phyloP scores from a whole-genome alignment of 1,284 basidiomycete species.

The Caloboletus firmus region DNA sequence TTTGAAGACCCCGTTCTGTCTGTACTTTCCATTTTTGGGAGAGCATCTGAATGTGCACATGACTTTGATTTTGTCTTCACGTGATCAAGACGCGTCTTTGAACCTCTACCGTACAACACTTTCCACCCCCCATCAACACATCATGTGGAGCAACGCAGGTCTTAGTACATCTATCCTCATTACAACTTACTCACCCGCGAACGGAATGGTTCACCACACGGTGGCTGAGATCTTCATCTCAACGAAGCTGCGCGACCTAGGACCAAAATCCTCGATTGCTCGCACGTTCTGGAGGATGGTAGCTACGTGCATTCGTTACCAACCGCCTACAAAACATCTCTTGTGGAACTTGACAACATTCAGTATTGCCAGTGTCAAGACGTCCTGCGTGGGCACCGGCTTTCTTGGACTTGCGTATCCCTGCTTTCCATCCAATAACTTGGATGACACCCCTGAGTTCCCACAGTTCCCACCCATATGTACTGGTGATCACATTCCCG shows the following conservation, averaged over 20 bases:
- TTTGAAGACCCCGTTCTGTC: not conserved
- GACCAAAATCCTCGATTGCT: constrained; percentile 23
- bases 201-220: constrained; percentile 30
- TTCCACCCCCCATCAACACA: not conserved
- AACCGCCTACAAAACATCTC: constrained; percentile 26
- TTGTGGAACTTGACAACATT: constrained; percentile 24
- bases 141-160: constrained; percentile 31
- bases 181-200: constrained; percentile 24
- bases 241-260: constrained; percentile 28
- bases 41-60: constrained; percentile 1
- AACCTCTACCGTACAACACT: not conserved
- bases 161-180: constrained; percentile 33
- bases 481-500: not conserved
- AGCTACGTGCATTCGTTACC: constrained; percentile 27
- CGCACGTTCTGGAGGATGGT: constrained; percentile 32
- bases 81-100: constrained; percentile 22
- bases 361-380: constrained; percentile 29
- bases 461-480: constrained; percentile 22
- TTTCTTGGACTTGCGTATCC: constrained; percentile 26
- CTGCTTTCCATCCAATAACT: not conserved
- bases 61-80: constrained; percentile 18
- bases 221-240: constrained; percentile 30
- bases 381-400: constrained; percentile 19
- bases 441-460: constrained; percentile 26
- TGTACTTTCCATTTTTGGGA: constrained; percentile 2